These are phyloP conservation scores for Pseudonectria buxi DNA, from an alignment of 2,329 filamentous ascomycete genomes.

Conservation along the genomic window DNA sequence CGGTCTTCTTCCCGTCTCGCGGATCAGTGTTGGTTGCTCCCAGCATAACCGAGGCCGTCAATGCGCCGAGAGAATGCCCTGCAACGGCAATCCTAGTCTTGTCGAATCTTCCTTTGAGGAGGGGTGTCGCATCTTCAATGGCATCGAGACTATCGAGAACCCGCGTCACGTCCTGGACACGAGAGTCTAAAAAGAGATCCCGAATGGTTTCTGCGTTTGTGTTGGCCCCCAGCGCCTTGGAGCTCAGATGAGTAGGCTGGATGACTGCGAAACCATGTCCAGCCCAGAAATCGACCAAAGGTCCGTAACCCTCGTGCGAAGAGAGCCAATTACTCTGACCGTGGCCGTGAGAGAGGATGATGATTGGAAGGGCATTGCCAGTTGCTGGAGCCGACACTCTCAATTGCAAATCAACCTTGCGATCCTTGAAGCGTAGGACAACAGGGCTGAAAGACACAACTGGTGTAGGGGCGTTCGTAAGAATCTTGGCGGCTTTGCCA, in stretches of 20 bases:
- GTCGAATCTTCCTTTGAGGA: conserved; percentile 18
- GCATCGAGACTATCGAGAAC: conserved; percentile 18
- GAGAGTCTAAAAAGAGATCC: conserved; percentile 16
- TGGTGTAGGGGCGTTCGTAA: conserved; percentile 10
- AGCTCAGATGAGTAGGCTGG: conserved; percentile 22
- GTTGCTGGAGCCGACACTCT: conserved; percentile 14
- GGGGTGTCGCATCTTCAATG: conserved; percentile 15
- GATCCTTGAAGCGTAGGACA: conserved; percentile 8
- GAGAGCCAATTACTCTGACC: conserved; percentile 21
- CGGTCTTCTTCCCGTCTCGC: conserved; percentile 8
- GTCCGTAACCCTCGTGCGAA: conserved; percentile 18
- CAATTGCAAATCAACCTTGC: conserved; percentile 18
- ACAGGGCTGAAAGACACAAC: conserved; percentile 19
- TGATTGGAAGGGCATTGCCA: conserved; percentile 14
- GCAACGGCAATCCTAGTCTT: conserved; percentile 15
- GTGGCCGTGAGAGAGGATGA: conserved; percentile 22
- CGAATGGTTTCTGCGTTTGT: conserved; percentile 4
- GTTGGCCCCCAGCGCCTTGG: conserved; percentile 8
- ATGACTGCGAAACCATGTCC: conserved; percentile 22
- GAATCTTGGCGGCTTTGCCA: conserved; percentile 17
- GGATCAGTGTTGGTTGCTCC: conserved; percentile 18
- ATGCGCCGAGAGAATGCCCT: conserved; percentile 19
- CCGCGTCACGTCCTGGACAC: conserved; percentile 14
- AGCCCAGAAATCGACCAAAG: conserved; percentile 20
- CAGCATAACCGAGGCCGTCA: conserved; percentile 13